Base-by-base conservation (phyloP, 345 rosid genomes). In the Nasturtium officinale region DNA sequence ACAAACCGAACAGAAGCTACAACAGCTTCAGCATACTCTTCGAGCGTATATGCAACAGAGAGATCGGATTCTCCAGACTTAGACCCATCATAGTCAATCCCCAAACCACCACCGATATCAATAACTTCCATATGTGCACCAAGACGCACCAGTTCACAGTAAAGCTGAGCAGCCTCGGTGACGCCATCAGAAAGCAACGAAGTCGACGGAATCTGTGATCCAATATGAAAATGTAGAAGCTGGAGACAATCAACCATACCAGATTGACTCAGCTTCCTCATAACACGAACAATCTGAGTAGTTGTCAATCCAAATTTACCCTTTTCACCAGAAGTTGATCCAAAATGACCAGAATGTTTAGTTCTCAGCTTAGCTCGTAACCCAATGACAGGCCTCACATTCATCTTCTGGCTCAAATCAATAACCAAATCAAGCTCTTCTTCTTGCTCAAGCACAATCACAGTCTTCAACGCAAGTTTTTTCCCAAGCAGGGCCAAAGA, bases 311-410 rank as follows among this genome's bases (percentile, higher is more conserved):
- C 98, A 15, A 96, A 96, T 51, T 96, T 96, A 11, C 99, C 96
- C 69, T 87, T 92, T 77, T 91, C 99, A 7, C 99, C 98, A 0
- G 98, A 96, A 7, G 99, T 96, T 2, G 96, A 78, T 3, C 99
- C 97, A 55, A 96, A 96, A 81, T 92, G 98, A n/a, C 98, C 99
- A 0, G 94, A 81, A 33, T 95, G 99, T 51, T 83, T 90, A n/a
- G 98, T 95, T 28, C 99, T 85, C 69, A 95, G 86, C 80, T 95
- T 95, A n/a, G 99, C 99, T n/a, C 99, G 82, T 29, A 84, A 77
- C 0, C 98, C 99, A 72, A 96, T 77, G 9, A 89, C 91, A 1
- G 99, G 92, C 71, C 84, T 81, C 15, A 90, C 79, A 4, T 60
- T 56, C 54, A 92, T 83, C 82, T 92, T 89, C 72, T 77, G 80